Base-by-base conservation (phyloP, 306 rosid species). In the Pyrus communis region DNA sequence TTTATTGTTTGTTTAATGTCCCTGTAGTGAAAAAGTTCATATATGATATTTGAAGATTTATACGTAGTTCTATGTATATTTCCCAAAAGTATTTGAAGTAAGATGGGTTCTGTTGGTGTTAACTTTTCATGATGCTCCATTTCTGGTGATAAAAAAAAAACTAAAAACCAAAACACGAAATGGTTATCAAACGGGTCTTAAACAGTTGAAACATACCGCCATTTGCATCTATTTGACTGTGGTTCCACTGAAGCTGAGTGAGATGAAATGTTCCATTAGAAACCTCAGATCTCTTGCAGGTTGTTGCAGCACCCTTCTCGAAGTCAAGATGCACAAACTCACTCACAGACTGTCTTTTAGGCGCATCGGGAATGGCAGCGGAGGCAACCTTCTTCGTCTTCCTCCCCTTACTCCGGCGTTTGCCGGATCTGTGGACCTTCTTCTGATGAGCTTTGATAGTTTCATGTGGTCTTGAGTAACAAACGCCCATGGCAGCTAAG, bases 201-300 rank as follows among this genome's bases (percentile, higher is more conserved):
- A 70, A 60, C 17, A 57, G 27, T 55, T 25, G 55, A 58, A n/a
- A 8, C 69, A n/a, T 30, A 55, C 75, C 86, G 80, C 92, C 93
- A 66, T 38, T 87, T 66, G 85, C 77, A 78, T 91, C 96, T 4
- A 88, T 76, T 79, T 89, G 97, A 79, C 83, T 80, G 67, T 89
- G 96, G 79, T 90, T 85, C 88, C 88, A 93, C 73, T 90, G 93
- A 21, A 91, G 77, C 78, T 90, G 95, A 8, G 93, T 87, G 42
- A 94, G 83, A 79, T 88, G 97, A 78, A 89, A 75, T 70, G 82
- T 90, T 81, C 78, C 75, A 75, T 85, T 90, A 45, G 97, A 87
- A 77, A 88, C 91, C 76, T 89, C 97, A 11, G 98, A 91, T 82
- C 82, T 84, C 79, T 72, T 82, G 84, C 89, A 75, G 30, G 87